Evolutionary conservation across 345 rosid species (phyloP), one percentile per base, ranked within the genome.

Genomic region (Brassica juncea): DNA sequence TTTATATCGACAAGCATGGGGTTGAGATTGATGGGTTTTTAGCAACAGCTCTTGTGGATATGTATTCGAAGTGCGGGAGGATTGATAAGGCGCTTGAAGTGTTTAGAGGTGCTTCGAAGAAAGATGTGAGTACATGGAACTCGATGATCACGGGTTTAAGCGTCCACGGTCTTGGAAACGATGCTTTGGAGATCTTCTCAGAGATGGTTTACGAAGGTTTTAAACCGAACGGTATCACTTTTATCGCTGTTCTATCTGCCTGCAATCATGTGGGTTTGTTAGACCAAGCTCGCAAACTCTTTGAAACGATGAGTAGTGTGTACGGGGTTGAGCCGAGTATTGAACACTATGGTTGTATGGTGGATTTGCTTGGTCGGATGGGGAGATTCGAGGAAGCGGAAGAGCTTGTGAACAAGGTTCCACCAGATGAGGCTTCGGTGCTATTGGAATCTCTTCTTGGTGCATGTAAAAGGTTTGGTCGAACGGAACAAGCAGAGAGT

Each of bases 261-360:
- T 89, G 93, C 59, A 85, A 85, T 65, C 87, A 82, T 84, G 82
- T 86, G 7, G 86, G 88, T 14, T 84, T 89, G 76, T 75, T 87
- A 55, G 68, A 85, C 15, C 87, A 84, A 58, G 88, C 89, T 54
- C 80, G 63, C 31, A 39, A 52, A 10, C 76, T 76, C 68, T 85
- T 86, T 62, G 85, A 80, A 44, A 76, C 75, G 35, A 86, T 85
- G 88, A 70, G 69, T 66, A 71, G 71, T 60, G 80, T 77, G 57
- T 84, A 82, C 61, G 84, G 84, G 23, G 21, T 86, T 71, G 77
- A 76, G 81, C 90, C 90, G 59, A 79, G 71, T 73, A 27, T 87
- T 79, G 87, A 85, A 78, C 90, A 85, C 54, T 84, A 78, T 65
- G 84, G 87, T 66, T 85, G 87, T 71, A 78, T 87, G 88, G 86